Evolutionary conservation across 2,329 filamentous ascomycete genomes (phyloP).

Genomic region (Arthrinium puccinioides): DNA sequence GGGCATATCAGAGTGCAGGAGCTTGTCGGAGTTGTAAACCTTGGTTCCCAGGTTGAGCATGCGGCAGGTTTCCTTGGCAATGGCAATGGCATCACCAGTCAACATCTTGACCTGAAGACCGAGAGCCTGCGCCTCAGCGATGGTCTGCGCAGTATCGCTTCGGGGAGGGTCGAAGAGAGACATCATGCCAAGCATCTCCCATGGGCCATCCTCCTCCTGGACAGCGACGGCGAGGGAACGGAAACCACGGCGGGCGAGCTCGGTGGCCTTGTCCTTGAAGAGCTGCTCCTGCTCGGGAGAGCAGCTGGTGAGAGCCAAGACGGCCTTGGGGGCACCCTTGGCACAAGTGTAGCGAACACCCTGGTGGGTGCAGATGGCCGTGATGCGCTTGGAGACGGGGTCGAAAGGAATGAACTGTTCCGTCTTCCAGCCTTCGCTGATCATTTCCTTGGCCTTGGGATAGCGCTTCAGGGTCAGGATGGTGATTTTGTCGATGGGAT

Average conservation of each 20-base stretch:
- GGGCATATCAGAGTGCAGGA: constrained; percentile 63
- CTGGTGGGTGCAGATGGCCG: constrained; percentile 57
- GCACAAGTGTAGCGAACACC: constrained; percentile 63
- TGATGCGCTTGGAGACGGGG: constrained; percentile 72
- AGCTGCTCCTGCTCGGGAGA: constrained; percentile 54
- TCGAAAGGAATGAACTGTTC: constrained; percentile 74
- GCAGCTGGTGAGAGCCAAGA: constrained; percentile 60
- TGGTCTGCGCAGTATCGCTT: constrained; percentile 67
- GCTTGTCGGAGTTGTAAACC: constrained; percentile 68
- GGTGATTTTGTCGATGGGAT: constrained; percentile 69
- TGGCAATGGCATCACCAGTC: constrained; percentile 69
- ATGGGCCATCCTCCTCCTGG: constrained; percentile 64
- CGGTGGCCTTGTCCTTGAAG: constrained; percentile 62
- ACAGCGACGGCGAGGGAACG: constrained; percentile 67
- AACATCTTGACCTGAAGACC: constrained; percentile 71
- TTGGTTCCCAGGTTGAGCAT: constrained; percentile 68
- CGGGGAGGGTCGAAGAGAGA: constrained; percentile 70
- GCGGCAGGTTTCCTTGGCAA: constrained; percentile 70
- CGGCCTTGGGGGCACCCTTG: constrained; percentile 68
- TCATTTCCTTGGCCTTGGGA: constrained; percentile 66
- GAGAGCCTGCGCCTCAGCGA: constrained; percentile 64
- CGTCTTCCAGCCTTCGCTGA: constrained; percentile 66
- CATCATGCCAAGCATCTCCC: constrained; percentile 67
- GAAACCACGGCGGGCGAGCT: constrained; percentile 70
- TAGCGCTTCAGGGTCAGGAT: constrained; percentile 65